Conservation (phyloP, 139 green algal species). For the Diplosphaera chodatii region DNA sequence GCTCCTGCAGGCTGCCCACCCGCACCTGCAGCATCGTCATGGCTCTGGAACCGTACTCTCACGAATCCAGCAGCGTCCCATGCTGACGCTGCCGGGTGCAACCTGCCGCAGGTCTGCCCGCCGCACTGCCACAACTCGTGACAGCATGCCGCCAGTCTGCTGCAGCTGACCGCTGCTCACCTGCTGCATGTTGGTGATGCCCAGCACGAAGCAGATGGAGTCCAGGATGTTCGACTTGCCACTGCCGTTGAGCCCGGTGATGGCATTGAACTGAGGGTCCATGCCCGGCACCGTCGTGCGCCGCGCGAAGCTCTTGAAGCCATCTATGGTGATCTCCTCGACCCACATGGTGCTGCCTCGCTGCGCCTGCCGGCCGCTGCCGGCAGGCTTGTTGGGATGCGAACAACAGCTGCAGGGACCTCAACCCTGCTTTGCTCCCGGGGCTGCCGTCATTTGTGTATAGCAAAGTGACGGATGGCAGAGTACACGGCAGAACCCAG, state of each 20-base stretch:
- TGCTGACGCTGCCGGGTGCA: no score
- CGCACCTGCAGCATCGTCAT: constrained; percentile 69
- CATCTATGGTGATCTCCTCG: constrained; percentile 91
- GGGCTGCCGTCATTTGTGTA: no score
- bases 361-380: background rate
- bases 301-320: constrained; percentile 98
- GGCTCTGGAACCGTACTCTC: no score
- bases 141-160: no score
- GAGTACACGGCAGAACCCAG: no score
- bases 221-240: constrained; percentile 99
- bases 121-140: no score
- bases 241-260: constrained; percentile 96
- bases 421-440: no score
- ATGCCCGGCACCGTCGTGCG: constrained; percentile 79
- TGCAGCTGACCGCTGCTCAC: no score
- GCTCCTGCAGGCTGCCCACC: constrained; percentile 86
- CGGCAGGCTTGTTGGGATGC: background rate
- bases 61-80: no score
- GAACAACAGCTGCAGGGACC: no score
- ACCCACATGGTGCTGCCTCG: constrained; percentile 78
- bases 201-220: constrained; percentile 98
- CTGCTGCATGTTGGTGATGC: constrained; percentile 91
- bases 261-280: constrained; percentile 96
- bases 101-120: no score
- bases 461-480: no score